A percentile compares a stretch with the other conserved stretches of the same genome.
Evolutionary conservation across 1,139 yeast species (phyloP).

Genomic region (Zygosaccharomyces sapae): DNA sequence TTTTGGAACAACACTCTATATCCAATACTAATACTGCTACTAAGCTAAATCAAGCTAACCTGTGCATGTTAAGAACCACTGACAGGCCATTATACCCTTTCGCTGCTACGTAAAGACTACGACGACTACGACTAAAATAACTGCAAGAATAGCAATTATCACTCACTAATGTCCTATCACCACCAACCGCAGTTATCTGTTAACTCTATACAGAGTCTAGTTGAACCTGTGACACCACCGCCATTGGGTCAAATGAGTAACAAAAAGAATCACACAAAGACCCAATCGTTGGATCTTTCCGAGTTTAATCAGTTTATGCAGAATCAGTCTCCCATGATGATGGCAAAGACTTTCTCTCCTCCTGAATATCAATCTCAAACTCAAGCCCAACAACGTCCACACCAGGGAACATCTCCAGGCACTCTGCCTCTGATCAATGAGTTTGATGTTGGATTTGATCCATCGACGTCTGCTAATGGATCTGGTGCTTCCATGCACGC

Average conservation of each 20-base stretch:
- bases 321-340: slow-evolving; percentile 18
- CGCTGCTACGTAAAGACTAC: slow-evolving; percentile 10
- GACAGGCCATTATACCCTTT: slow-evolving; percentile 12
- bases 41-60: background rate
- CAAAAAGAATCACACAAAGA: slow-evolving; percentile 33
- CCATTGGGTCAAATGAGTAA: slow-evolving; percentile 34
- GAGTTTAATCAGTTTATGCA: slow-evolving; percentile 31
- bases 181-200: slow-evolving; percentile 39
- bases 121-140: slow-evolving; percentile 5
- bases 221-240: slow-evolving; percentile 41
- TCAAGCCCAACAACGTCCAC: background rate
- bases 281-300: slow-evolving; percentile 35
- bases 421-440: slow-evolving; percentile 30
- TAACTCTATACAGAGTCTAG: slow-evolving; percentile 37
- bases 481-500: slow-evolving; percentile 8
- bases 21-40: background rate
- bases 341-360: slow-evolving; percentile 13
- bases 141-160: slow-evolving; percentile 1
- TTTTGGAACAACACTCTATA: background rate
- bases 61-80: slow-evolving; percentile 11
- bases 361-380: slow-evolving; percentile 1
- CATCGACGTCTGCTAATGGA: slow-evolving; percentile 3
- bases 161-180: slow-evolving; percentile 18
- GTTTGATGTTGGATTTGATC: slow-evolving; percentile 19
- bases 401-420: slow-evolving; percentile 1